Evolutionary conservation across 2,329 filamentous ascomycete species (phyloP), one percentile per base, ranked within the genome.

Genomic region (Neopestalotiopsis sp.): DNA sequence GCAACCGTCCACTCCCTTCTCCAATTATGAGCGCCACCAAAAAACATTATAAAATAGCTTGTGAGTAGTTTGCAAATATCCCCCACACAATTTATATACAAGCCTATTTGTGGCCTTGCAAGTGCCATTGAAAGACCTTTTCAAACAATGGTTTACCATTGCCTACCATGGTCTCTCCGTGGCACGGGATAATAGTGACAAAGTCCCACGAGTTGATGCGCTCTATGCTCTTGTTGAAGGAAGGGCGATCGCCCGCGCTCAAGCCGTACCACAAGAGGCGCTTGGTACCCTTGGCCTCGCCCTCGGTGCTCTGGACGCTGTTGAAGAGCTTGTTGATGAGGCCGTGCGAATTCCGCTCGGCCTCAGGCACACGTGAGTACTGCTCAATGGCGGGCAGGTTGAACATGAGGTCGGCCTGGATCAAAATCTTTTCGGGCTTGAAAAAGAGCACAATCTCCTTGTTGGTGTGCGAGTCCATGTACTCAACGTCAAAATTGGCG

Each of bases 341-440:
- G 38, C 83, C 81, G 24, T 75, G 79, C 70, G 49, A 72, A 12
- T 74, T 74, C 70, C 74, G 76, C n/a, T 85, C 81, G 0, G 79
- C 85, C 4, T 89, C 83, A 40, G 84, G 82, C 3, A 88, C 85
- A 9, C 84, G 85, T 0, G 88, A 88, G 81, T 94, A 98, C 82
- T 98, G 96, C 83, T 99, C 96, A 0, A 84, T 89, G 0, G 94
- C 89, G 0, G 96, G 96, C 42, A 97, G 82, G 79, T 98, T 98
- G 86, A 98, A 98, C 73, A 98, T 78, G 57, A 98, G 81, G 80
- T 99, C 96, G 5, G 94, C 96, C 82, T 97, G 84, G 77, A 99
- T 95, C 59, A 99, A 82, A 0, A 94, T 92, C 68, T 85, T 84
- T 13, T 93, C 91, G 0, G 93, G 94, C 78, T 90, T 91, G 85